A percentile compares a stretch with the other conserved stretches of the same genome.
These are phyloP conservation scores for Colletotrichum lentis DNA, from an alignment of 2,329 filamentous ascomycete species.

Conservation along the genomic window DNA sequence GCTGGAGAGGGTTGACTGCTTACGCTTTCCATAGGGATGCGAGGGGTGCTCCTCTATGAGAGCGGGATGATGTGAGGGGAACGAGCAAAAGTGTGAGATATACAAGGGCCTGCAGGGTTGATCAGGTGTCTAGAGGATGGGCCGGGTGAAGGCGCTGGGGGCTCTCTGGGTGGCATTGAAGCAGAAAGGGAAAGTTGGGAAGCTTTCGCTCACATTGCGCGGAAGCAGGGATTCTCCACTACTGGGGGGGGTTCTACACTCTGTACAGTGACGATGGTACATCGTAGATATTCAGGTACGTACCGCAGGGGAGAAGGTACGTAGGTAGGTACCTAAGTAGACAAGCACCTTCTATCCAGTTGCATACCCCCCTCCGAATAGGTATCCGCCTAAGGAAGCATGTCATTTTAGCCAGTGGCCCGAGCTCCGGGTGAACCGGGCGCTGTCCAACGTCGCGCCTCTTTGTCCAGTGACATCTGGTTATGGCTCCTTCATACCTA, in stretches of 20 bases:
- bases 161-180: conserved; percentile 30
- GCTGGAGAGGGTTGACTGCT: conserved; percentile 36
- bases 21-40: conserved; percentile 40
- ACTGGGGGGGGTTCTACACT: not conserved
- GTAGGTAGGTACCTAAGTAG: too few species aligned
- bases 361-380: too few species aligned
- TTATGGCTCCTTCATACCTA: too few species aligned
- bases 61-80: conserved; percentile 7
- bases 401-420: conserved; percentile 25
- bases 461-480: not conserved
- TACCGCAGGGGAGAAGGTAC: too few species aligned
- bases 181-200: conserved; percentile 23
- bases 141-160: conserved; percentile 22
- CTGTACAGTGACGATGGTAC: too few species aligned
- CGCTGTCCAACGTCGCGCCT: not conserved
- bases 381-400: not conserved
- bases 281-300: too few species aligned
- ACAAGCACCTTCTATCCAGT: too few species aligned
- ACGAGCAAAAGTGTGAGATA: not conserved
- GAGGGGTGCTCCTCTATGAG: conserved; percentile 21
- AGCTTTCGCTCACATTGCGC: not conserved
- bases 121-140: conserved; percentile 12
- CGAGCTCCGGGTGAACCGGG: conserved; percentile 7
- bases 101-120: not conserved
- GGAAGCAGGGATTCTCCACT: conserved; percentile 34